These are phyloP conservation scores for Penicillium sp. DNA, from an alignment of 2,329 filamentous ascomycete species.

Conservation along the genomic window DNA sequence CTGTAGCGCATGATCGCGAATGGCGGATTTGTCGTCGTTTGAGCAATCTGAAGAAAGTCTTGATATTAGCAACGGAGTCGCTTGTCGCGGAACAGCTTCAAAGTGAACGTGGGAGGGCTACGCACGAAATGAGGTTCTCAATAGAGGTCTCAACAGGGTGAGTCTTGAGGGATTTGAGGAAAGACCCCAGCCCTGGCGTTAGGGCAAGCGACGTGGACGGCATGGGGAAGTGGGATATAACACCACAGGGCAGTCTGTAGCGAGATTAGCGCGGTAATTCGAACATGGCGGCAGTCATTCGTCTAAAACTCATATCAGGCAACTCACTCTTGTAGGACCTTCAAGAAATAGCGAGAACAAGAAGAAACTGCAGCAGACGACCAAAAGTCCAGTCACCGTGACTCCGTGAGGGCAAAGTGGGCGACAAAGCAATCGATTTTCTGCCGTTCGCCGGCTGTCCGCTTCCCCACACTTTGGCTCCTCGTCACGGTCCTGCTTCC, in stretches of 20 bases:
- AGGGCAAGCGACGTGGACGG: conserved; percentile 57
- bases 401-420: conserved; percentile 16
- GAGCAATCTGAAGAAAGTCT: conserved; percentile 65
- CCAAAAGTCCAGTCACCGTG: not conserved
- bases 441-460: conserved; percentile 28
- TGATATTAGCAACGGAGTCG: conserved; percentile 9
- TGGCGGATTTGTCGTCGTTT: conserved; percentile 89
- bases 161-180: conserved; percentile 75
- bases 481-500: conserved; percentile 10
- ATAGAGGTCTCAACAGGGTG: conserved; percentile 78
- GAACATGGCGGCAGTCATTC: too few relatives aligned
- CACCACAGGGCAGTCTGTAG: conserved; percentile 1
- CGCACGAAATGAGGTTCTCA: conserved; percentile 80
- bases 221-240: conserved; percentile 50
- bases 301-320: not conserved
- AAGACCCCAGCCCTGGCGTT: conserved; percentile 75
- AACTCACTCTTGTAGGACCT: not conserved
- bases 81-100: not conserved
- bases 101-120: conserved; percentile 21
- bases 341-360: not conserved
- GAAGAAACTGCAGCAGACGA: not conserved
- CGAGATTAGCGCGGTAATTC: not conserved
- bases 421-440: conserved; percentile 29
- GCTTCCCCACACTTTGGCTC: conserved; percentile 31
- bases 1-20: conserved; percentile 84